A percentile compares a stretch with the other conserved stretches of the same genome.
These are phyloP conservation scores for Solanum clarkiae DNA, from an alignment of 257 asterid genomes.

Conservation along the genomic window DNA sequence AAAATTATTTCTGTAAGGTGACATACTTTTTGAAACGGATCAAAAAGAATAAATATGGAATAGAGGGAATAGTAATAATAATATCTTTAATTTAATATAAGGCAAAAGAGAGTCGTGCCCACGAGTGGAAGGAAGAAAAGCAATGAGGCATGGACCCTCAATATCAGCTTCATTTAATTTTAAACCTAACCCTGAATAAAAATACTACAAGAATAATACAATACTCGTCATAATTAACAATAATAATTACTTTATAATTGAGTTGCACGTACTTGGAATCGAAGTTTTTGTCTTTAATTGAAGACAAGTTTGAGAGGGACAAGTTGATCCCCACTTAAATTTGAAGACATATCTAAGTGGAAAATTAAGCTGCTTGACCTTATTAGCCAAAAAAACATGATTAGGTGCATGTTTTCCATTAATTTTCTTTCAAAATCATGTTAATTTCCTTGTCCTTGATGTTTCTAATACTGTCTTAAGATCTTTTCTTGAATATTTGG, in stretches of 20 bases:
- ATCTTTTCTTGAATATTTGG: too few relatives aligned
- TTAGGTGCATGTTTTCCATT: neutral
- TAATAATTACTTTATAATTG: neutral
- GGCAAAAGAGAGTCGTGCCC: conserved; percentile 57
- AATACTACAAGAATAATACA: neutral
- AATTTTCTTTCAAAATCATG: neutral
- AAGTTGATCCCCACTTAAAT: conserved; percentile 42
- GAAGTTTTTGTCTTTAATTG: conserved; percentile 27
- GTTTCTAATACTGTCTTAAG: neutral
- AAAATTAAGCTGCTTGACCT: neutral
- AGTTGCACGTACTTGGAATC: neutral
- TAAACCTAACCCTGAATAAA: neutral
- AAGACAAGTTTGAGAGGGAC: conserved; percentile 38
- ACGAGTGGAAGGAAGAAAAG: conserved; percentile 30
- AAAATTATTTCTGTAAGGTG: too few relatives aligned
- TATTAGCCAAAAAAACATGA: neutral
- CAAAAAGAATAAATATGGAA: too few relatives aligned
- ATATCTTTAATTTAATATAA: neutral
- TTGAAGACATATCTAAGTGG: neutral
- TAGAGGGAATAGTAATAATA: neutral
- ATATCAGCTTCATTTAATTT: conserved; percentile 22
- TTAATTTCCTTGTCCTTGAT: neutral
- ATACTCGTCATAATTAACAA: conserved; percentile 3
- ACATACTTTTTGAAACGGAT: too few relatives aligned
- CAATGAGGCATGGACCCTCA: conserved; percentile 37